These are phyloP conservation scores for Tolypocladium inflatum DNA, from an alignment of 2,329 filamentous ascomycete genomes.

Conservation along the genomic window DNA sequence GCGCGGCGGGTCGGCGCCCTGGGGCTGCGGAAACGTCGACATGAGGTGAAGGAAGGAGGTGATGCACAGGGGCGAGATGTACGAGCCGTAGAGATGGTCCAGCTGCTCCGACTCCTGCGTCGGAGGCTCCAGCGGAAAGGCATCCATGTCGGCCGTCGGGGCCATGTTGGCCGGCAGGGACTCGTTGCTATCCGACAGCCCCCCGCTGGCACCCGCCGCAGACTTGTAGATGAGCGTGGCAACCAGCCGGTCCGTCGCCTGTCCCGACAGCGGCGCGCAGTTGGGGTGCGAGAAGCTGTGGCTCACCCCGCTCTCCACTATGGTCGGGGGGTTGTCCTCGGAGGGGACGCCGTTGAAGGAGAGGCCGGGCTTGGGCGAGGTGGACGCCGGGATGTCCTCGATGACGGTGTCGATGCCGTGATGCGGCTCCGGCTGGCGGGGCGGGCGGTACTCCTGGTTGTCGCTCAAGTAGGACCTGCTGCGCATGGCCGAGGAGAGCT, in stretches of 20 bases:
- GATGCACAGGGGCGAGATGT: constrained; percentile 55
- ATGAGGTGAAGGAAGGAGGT: constrained; percentile 58
- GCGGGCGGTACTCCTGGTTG: constrained; percentile 53
- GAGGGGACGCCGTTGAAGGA: constrained; percentile 53
- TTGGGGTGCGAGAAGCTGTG: constrained; percentile 55
- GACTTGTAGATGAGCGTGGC: constrained; percentile 57
- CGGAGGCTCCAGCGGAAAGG: constrained; percentile 51
- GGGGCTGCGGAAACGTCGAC: constrained; percentile 48
- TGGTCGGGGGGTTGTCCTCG: constrained; percentile 46
- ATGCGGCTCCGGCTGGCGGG: constrained; percentile 41
- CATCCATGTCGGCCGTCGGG: constrained; percentile 47
- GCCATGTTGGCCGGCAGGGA: constrained; percentile 43
- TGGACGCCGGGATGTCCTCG: constrained; percentile 38
- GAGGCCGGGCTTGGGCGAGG: constrained; percentile 30
- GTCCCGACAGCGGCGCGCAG: constrained; percentile 44
- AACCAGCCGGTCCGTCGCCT: constrained; percentile 40
- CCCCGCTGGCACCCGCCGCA: constrained; percentile 7
- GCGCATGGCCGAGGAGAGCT: constrained; percentile 41
- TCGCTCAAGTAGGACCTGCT: constrained; percentile 54
- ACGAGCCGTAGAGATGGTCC: constrained; percentile 57
- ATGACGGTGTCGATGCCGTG: constrained; percentile 58
- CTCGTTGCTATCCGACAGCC: constrained; percentile 21
- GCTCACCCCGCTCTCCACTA: constrained; percentile 52
- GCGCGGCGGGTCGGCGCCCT: constrained; percentile 40
- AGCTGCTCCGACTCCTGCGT: constrained; percentile 45